A percentile compares a stretch with the other conserved stretches of the same genome.
phyloP scores from a whole-genome alignment of 2,329 filamentous ascomycete genomes.

The Fusarium sp. region DNA sequence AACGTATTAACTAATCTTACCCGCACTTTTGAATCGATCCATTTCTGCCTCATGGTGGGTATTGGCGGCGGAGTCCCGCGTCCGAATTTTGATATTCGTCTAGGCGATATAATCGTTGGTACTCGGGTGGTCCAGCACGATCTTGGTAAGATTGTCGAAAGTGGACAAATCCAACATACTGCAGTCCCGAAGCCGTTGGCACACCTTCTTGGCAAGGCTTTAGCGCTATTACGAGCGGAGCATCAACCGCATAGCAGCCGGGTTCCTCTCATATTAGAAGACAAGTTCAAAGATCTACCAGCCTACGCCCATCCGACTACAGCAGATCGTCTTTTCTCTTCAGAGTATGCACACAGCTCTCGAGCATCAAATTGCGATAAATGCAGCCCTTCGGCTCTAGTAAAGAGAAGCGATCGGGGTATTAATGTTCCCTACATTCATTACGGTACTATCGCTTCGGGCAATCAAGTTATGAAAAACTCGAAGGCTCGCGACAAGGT shows the following conservation, averaged over 20 bases:
- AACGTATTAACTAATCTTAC: neutral
- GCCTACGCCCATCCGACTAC: neutral
- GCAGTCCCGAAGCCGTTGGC: neutral
- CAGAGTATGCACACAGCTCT: accelerated
- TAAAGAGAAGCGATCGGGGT: too few relatives aligned
- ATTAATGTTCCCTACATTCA: too few relatives aligned
- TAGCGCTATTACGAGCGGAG: neutral
- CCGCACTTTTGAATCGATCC: neutral
- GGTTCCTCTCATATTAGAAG: accelerated
- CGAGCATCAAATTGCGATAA: accelerated
- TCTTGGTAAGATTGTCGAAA: neutral
- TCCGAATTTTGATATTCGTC: neutral
- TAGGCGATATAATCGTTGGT: neutral
- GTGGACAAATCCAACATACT: neutral
- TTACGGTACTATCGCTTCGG: neutral
- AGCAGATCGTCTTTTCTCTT: neutral
- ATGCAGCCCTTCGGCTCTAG: neutral
- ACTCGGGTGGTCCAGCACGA: neutral
- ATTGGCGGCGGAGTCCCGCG: neutral
- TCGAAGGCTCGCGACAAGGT: accelerated
- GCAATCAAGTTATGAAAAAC: neutral
- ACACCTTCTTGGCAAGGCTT: accelerated
- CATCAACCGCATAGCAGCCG: neutral
- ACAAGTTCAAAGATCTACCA: neutral
- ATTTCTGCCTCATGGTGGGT: accelerated